Base-by-base conservation (phyloP, 2,329 filamentous ascomycete genomes). In the Neopestalotiopsis sp. region DNA sequence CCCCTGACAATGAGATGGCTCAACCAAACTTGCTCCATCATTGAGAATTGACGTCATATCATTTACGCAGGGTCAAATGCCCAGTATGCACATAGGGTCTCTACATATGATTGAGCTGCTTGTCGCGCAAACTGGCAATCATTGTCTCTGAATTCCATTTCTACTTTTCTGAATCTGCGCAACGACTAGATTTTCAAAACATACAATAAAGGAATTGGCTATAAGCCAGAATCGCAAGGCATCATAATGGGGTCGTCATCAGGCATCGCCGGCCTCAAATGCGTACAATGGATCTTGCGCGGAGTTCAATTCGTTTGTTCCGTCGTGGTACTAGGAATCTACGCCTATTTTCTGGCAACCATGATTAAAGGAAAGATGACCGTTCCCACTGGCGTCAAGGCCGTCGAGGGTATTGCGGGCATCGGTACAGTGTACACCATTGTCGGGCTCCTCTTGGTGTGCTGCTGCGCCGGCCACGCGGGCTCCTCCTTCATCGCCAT, bases 361-460 rank as follows among this genome's bases (percentile, higher is more conserved):
- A 62, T 62, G 59, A 38, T 12, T 14, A 62, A 62, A 38, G 59
- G 59, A 42, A 42, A 62, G 2, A 34, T 62, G 17, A 62, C 32
- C 59, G 20, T 62, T 3, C 79, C 83, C 1, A 85, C 78, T 67
- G 88, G 86, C 83, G 80, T 87, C 69, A 86, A 88, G 72, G 89
- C 89, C 20, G 87, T 91, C n/a, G 86, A 87, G 71, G 89, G 89
- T 68, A 85, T 93, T 42, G 83, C 89, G 0, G 91, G 90, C 34
- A 87, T 84, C 4, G 89, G 86, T 1, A 85, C 87, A 0, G 74
- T 92, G 2, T 93, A 93, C 79, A 86, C 87, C 66, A 82, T 91
- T 72, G 82, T 89, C 69, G 90, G 87, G 7, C 79, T 88, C 13
- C 71, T 92, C 67, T 81, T 93, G 61, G 90, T 90, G 10, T 90